Percentiles rank a stretch among this genome's conserved stretches.
Conservation (phyloP, 106 monocot species). For the Allium cepa region DNA sequence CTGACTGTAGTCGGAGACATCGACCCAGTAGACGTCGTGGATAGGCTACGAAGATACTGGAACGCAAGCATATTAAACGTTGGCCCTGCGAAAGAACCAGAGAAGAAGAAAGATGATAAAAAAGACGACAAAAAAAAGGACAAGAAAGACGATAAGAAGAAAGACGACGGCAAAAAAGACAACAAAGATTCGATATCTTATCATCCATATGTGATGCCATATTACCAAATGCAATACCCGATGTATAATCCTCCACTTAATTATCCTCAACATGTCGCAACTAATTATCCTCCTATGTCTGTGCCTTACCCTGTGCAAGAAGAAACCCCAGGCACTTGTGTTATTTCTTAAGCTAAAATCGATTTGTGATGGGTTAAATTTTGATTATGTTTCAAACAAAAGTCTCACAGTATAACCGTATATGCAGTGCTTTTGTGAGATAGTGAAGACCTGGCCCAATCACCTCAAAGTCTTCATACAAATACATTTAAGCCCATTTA, state of each 20-base stretch:
- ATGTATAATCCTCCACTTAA: neutral
- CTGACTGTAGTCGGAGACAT: slow-evolving; percentile 12
- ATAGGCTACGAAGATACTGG: slow-evolving; percentile 14
- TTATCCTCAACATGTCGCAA: neutral
- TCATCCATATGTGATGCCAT: neutral
- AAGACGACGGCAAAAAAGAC: slow-evolving; percentile 9
- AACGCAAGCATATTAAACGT: slow-evolving; percentile 4
- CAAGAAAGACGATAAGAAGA: neutral
- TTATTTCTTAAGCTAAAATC: slow-evolving; percentile 4
- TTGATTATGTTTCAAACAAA: too few species aligned
- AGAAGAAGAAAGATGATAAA: slow-evolving; percentile 9
- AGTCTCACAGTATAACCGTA: too few species aligned
- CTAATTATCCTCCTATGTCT: neutral
- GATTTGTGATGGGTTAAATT: too few species aligned
- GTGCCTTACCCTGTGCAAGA: neutral
- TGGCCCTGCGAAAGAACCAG: slow-evolving; percentile 4
- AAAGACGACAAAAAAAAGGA: neutral
- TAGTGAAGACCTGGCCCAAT: too few species aligned
- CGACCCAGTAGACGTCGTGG: slow-evolving; percentile 10
- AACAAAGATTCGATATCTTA: neutral
- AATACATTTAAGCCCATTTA: too few species aligned
- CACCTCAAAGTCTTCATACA: too few species aligned
- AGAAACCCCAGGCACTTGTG: slow-evolving; percentile 7
- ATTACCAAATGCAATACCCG: slow-evolving; percentile 5
- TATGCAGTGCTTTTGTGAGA: too few species aligned